phyloP scores from a whole-genome alignment of 192 early-diverging fungal species.

The Jimgerdemannia flammicorona region DNA sequence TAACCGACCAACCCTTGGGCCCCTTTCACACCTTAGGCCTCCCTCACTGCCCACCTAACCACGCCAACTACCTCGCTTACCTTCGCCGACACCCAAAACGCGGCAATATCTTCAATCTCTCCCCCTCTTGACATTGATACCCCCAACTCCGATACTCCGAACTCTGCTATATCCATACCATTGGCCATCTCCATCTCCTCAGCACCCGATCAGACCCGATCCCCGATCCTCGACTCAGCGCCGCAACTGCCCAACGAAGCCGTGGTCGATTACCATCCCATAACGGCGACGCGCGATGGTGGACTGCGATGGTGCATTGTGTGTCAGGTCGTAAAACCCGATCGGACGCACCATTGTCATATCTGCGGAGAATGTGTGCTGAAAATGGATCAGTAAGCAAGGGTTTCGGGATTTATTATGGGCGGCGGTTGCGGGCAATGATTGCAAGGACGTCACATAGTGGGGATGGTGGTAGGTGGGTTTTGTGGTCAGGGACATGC shows the following conservation, averaged over 20 bases:
- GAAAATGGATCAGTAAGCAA: conserved; percentile 50
- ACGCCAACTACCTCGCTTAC: background rate
- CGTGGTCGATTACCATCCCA: conserved; percentile 24
- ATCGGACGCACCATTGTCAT: conserved; percentile 51
- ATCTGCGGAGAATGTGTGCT: conserved; percentile 47
- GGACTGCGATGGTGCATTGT: conserved; percentile 27
- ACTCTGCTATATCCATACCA: conserved; percentile 1
- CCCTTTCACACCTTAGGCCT: background rate
- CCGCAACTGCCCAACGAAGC: conserved; percentile 14
- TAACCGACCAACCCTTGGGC: background rate
- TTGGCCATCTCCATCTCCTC: background rate
- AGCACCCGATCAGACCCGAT: too few species aligned
- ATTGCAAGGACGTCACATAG: background rate
- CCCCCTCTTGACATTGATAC: background rate
- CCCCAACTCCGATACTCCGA: background rate
- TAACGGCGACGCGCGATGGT: conserved; percentile 10
- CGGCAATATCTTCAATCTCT: background rate
- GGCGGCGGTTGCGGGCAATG: background rate
- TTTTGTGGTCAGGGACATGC: background rate
- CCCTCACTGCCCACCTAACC: background rate
- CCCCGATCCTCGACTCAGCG: conserved; percentile 12
- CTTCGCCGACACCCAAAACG: conserved; percentile 6
- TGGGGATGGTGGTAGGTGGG: background rate
- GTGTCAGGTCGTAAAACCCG: conserved; percentile 46
- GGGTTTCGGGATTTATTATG: background rate